Base-by-base conservation (phyloP, 1,284 basidiomycete species). In the Somion occarium region DNA sequence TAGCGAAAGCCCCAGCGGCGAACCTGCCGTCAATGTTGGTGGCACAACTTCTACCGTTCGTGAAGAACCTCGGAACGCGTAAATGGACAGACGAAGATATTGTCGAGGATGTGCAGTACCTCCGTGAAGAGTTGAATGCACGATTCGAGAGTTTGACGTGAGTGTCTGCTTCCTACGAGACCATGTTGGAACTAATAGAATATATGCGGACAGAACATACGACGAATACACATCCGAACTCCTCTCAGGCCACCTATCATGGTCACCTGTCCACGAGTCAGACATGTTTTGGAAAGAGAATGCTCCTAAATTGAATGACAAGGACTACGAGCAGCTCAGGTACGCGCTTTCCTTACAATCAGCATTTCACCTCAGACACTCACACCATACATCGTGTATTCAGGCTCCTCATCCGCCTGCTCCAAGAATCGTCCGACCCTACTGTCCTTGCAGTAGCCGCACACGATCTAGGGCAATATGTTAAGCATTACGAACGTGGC, bases 261-360 rank as follows among this genome's bases (percentile, higher is more conserved):
- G 94, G 91, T 88, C 93, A 4, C 95, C 96, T 3, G 91, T 93
- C 18, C 97, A 99, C 65, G 91, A 94, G 64, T 92, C 91, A 5
- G 96, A 98, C 53, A 85, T 93, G 48, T 99, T 99, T 71, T 99
- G 96, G 96, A 92, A 91, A 64, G 93, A 96, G 72, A 98, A 99
- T 64, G 93, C 89, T 0, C 70, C 71, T 4, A 92, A 85, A 64
- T 70, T 98, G 46, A 90, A 91, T 58, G 92, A 95, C 56, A 82
- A 80, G 52, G 85, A 91, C 62, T 79, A 85, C 55, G 83, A 85
- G 59, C 85, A 91, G 55, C 76, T 96, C 53, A 93, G 88, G 92
- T 93, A 56, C 25, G 68, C n/a, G 19, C 61, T 43, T 22, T 43
- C 15, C 22, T 15, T 23, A 22, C 5, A 5, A 15, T 43, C 42